Percentiles rank a stretch among this genome's conserved stretches.
These are phyloP conservation scores for Diplodia scrobiculata DNA, from an alignment of 2,329 filamentous ascomycete species.

Conservation along the genomic window DNA sequence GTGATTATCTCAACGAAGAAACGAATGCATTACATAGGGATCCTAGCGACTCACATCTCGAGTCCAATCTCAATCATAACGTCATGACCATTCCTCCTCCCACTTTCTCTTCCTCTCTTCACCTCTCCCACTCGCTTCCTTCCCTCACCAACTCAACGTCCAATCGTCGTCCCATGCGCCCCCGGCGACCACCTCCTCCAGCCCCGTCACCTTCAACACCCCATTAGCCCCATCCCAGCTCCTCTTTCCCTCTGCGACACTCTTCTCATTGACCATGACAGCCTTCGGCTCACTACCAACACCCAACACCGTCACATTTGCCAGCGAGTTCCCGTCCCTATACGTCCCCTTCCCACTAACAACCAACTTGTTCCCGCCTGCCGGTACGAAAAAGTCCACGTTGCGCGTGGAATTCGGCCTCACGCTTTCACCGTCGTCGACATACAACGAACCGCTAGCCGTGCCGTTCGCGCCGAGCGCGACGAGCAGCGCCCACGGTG, in stretches of 20 bases:
- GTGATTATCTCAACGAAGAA: background rate
- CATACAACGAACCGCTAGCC: constrained; percentile 65
- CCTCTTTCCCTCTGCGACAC: constrained; percentile 47
- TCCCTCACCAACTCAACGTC: constrained; percentile 57
- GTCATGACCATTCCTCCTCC: too few relatives aligned
- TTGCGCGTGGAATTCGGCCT: constrained; percentile 58
- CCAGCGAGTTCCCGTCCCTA: constrained; percentile 60
- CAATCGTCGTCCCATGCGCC: constrained; percentile 64
- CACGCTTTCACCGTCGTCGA: constrained; percentile 74
- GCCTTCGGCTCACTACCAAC: constrained; percentile 45
- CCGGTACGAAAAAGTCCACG: constrained; percentile 54
- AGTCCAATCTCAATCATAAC: too few relatives aligned
- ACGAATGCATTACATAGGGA: too few relatives aligned
- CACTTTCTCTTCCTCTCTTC: background rate
- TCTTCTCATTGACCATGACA: constrained; percentile 47
- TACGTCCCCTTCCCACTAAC: constrained; percentile 57
- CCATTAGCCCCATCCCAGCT: constrained; percentile 53
- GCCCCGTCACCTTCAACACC: constrained; percentile 55
- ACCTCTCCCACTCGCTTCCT: background rate
- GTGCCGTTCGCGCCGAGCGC: constrained; percentile 59
- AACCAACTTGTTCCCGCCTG: constrained; percentile 48
- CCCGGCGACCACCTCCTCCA: constrained; percentile 53
- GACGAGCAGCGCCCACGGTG: constrained; percentile 67
- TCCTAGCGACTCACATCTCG: too few relatives aligned
- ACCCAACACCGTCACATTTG: constrained; percentile 66